Evolutionary conservation across 768 basidiomycete genomes (phyloP).

Genomic region (Ramaria rubella): DNA sequence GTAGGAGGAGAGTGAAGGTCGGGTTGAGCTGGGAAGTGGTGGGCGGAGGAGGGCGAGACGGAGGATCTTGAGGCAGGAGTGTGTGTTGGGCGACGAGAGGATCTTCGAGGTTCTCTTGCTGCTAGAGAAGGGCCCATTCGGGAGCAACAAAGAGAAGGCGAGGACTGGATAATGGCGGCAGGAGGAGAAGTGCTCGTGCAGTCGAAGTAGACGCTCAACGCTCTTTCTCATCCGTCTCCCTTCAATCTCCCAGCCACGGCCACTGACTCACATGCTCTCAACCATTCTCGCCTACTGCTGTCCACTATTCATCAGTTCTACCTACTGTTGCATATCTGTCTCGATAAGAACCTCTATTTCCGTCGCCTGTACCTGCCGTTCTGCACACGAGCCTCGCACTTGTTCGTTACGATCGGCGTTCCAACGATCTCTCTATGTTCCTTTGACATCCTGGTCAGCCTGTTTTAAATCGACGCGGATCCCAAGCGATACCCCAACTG

Average conservation of each 20-base stretch:
- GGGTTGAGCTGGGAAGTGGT: conserved; percentile 63
- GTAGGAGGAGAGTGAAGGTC: conserved; percentile 34
- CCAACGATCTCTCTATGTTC: too few relatives aligned
- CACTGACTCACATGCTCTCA: background rate
- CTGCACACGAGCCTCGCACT: too few relatives aligned
- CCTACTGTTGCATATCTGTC: background rate
- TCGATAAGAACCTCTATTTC: too few relatives aligned
- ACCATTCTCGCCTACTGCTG: background rate
- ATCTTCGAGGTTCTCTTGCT: conserved; percentile 71
- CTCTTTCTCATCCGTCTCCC: background rate
- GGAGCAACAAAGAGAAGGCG: background rate
- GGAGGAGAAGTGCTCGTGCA: background rate
- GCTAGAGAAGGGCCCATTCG: conserved; percentile 72
- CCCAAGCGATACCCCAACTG: too few relatives aligned
- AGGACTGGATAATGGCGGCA: background rate
- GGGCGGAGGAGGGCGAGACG: conserved; percentile 46
- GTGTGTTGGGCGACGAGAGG: conserved; percentile 58
- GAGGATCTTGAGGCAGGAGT: background rate
- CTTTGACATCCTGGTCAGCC: too few relatives aligned
- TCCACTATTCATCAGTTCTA: too few relatives aligned
- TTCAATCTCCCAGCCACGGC: background rate
- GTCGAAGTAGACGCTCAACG: background rate
- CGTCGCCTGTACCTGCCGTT: background rate
- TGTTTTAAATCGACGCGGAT: too few relatives aligned
- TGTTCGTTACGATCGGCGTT: too few relatives aligned